Evolutionary conservation across 176 grass and related monocot species (phyloP).

Genomic region (Musa troglodytarum): DNA sequence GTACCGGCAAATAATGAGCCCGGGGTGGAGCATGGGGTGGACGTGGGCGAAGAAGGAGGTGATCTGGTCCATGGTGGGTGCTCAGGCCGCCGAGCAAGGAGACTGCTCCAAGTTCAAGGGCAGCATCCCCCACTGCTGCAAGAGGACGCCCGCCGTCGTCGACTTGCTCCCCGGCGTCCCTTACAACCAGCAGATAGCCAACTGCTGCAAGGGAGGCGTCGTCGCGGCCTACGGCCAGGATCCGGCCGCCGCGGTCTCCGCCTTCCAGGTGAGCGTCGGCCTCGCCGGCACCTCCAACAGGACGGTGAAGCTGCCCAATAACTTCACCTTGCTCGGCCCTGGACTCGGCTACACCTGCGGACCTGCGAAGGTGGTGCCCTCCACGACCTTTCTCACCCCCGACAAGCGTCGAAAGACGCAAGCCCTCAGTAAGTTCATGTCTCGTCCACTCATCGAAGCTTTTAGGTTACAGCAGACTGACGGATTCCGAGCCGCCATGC

Average conservation of each 20-base stretch:
- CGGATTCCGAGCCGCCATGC: background rate
- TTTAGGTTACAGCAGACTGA: background rate
- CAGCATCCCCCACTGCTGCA: slow-evolving; percentile 81
- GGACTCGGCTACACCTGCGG: slow-evolving; percentile 82
- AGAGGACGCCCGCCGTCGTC: slow-evolving; percentile 56
- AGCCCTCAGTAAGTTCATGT: slow-evolving; percentile 55
- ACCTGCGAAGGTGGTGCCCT: slow-evolving; percentile 56
- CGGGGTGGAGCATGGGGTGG: slow-evolving; percentile 79
- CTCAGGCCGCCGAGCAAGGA: slow-evolving; percentile 79
- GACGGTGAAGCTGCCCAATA: slow-evolving; percentile 77
- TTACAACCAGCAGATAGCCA: slow-evolving; percentile 98
- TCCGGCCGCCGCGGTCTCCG: slow-evolving; percentile 35
- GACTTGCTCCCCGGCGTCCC: slow-evolving; percentile 90
- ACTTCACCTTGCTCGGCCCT: slow-evolving; percentile 69
- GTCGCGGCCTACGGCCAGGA: slow-evolving; percentile 77
- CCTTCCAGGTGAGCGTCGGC: slow-evolving; percentile 94
- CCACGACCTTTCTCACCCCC: slow-evolving; percentile 51
- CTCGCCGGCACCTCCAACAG: slow-evolving; percentile 84
- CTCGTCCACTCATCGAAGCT: background rate
- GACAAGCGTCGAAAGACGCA: slow-evolving; percentile 77
- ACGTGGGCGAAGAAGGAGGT: slow-evolving; percentile 98
- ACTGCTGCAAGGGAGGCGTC: slow-evolving; percentile 92
- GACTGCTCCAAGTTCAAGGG: slow-evolving; percentile 99
- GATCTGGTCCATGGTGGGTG: slow-evolving; percentile 97
- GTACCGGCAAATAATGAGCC: slow-evolving; percentile 81